phyloP scores from a whole-genome alignment of 2,329 filamentous ascomycete species.

The Phaeoacremonium minimum region DNA sequence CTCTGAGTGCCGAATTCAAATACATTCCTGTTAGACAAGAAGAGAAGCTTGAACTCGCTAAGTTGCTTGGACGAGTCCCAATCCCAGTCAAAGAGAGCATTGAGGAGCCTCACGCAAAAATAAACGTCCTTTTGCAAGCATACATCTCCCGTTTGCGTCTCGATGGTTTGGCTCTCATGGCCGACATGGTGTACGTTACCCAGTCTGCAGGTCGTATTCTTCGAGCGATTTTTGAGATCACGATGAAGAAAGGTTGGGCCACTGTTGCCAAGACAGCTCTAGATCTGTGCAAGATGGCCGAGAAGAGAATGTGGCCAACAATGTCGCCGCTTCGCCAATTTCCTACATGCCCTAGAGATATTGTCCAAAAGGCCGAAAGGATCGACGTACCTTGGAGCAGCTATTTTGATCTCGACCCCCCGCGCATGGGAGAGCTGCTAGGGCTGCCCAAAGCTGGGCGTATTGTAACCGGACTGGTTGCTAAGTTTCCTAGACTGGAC shows the following conservation, averaged over 20 bases:
- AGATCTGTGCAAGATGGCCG: constrained; percentile 97
- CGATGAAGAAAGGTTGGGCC: constrained; percentile 95
- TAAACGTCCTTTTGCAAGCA: constrained; percentile 94
- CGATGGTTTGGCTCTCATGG: constrained; percentile 92
- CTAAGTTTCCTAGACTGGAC: constrained; percentile 90
- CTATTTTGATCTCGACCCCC: constrained; percentile 95
- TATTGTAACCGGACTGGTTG: constrained; percentile 78
- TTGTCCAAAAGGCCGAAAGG: constrained; percentile 87
- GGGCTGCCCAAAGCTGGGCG: constrained; percentile 86
- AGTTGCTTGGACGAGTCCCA: constrained; percentile 82
- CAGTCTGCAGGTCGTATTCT: constrained; percentile 96
- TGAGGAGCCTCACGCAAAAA: constrained; percentile 94
- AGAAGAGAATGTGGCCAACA: constrained; percentile 99
- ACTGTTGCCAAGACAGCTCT: constrained; percentile 88
- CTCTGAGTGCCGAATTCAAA: constrained; percentile 96
- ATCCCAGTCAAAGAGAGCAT: constrained; percentile 97
- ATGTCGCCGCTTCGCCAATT: constrained; percentile 97
- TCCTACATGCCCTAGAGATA: constrained; percentile 72
- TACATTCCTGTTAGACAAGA: constrained; percentile 97
- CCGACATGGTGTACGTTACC: constrained; percentile 97
- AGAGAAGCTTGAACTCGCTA: constrained; percentile 93
- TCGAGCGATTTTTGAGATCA: constrained; percentile 93
- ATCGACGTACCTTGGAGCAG: constrained; percentile 91
- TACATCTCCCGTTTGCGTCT: constrained; percentile 94
- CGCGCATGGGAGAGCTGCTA: constrained; percentile 90